Conservation (phyloP, 2,329 filamentous ascomycete genomes). For the Fonsecaea pedrosoi region DNA sequence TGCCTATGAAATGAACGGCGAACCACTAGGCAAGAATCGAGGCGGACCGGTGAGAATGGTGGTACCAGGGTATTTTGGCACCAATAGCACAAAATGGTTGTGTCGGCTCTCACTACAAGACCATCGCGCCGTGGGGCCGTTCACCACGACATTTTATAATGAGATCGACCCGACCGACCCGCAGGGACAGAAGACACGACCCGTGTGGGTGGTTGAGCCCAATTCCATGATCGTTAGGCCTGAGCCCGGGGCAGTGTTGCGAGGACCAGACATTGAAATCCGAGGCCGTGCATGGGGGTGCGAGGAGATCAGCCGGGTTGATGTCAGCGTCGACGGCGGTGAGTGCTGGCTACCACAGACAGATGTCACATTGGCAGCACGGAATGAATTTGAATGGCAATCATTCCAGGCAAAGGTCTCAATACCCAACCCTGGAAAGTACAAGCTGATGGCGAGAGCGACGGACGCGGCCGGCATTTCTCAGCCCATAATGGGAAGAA, state of each 20-base stretch:
- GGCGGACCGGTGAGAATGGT: slow-evolving; percentile 37
- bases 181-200: slow-evolving; percentile 23
- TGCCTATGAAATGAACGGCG: slow-evolving; percentile 37
- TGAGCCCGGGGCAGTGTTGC: slow-evolving; percentile 20
- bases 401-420: slow-evolving; percentile 22
- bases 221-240: slow-evolving; percentile 37
- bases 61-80: slow-evolving; percentile 38
- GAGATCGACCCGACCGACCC: slow-evolving; percentile 36
- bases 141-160: slow-evolving; percentile 38
- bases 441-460: slow-evolving; percentile 30
- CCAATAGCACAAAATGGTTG: slow-evolving; percentile 38
- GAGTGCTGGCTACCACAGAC: slow-evolving; percentile 23
- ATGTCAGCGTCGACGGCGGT: slow-evolving; percentile 29
- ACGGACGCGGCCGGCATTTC: slow-evolving; percentile 23
- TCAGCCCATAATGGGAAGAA: slow-evolving; percentile 32
- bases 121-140: slow-evolving; percentile 30
- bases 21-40: slow-evolving; percentile 32
- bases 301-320: slow-evolving; percentile 30
- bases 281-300: slow-evolving; percentile 35
- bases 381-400: slow-evolving; percentile 36
- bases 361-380: slow-evolving; percentile 8
- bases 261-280: slow-evolving; percentile 26
- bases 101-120: slow-evolving; percentile 34
- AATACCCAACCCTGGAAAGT: slow-evolving; percentile 25
- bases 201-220: slow-evolving; percentile 37